Conservation (phyloP, 106 monocot species). For the Dioscorea alata region DNA sequence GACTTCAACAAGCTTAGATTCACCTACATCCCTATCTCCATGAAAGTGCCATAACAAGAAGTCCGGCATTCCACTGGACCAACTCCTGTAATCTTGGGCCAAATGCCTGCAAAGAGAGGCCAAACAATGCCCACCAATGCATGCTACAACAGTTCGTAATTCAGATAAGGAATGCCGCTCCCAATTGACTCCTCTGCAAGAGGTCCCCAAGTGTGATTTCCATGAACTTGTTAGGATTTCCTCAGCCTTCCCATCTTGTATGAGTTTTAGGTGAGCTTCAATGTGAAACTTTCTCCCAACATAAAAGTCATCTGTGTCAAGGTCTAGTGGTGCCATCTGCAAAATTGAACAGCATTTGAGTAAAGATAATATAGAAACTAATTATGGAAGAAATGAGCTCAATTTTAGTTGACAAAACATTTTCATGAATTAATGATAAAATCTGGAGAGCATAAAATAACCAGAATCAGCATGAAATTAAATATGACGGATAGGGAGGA, state of each 20-base stretch:
- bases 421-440: too few relatives aligned
- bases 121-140: slow-evolving; percentile 52
- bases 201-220: slow-evolving; percentile 56
- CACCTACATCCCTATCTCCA: slow-evolving; percentile 37
- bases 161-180: slow-evolving; percentile 58
- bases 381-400: too few relatives aligned
- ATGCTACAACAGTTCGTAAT: slow-evolving; percentile 67
- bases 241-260: slow-evolving; percentile 71
- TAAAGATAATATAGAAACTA: too few relatives aligned
- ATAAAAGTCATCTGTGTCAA: slow-evolving; percentile 83
- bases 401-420: too few relatives aligned
- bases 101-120: slow-evolving; percentile 65
- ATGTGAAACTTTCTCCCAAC: slow-evolving; percentile 44
- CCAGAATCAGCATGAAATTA: too few relatives aligned
- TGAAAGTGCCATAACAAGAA: slow-evolving; percentile 80
- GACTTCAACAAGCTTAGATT: slow-evolving; percentile 92
- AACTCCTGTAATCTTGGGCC: slow-evolving; percentile 64
- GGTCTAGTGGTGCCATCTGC: slow-evolving; percentile 82
- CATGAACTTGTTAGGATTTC: slow-evolving; percentile 79
- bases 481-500: too few relatives aligned
- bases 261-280: slow-evolving; percentile 57
- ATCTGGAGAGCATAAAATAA: too few relatives aligned
- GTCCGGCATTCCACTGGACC: slow-evolving; percentile 98
- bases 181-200: slow-evolving; percentile 86
- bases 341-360: not conserved